These are phyloP conservation scores for Amaranthus palmeri DNA, from an alignment of 148 eudicot species.

Conservation along the genomic window DNA sequence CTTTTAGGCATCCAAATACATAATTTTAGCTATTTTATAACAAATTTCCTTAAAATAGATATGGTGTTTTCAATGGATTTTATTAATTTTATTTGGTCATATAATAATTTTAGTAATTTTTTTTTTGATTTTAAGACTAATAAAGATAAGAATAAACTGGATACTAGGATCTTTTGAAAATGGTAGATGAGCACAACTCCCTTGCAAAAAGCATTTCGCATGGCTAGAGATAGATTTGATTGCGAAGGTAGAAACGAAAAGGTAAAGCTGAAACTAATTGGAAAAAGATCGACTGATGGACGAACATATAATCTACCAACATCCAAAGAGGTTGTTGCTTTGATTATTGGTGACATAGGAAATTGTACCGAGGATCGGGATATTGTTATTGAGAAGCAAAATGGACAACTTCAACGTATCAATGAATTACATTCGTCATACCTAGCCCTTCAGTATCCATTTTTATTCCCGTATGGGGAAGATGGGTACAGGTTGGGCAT, in stretches of 20 bases:
- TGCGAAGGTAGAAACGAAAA: no score
- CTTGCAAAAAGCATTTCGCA: conserved; percentile 1
- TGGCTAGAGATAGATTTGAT: neutral
- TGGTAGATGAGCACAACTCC: neutral
- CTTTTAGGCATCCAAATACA: no score
- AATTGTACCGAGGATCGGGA: neutral
- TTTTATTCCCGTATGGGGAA: conserved; percentile 4
- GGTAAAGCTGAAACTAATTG: neutral
- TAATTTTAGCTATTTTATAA: no score
- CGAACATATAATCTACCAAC: neutral
- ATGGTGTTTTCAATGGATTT: no score
- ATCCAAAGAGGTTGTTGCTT: no score
- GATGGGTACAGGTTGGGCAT: conserved; percentile 1
- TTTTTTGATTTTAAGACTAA: no score
- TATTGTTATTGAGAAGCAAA: conserved; percentile 4
- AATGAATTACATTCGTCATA: neutral
- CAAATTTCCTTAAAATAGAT: no score
- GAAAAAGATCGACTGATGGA: neutral
- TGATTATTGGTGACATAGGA: neutral
- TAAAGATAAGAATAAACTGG: no score
- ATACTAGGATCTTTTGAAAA: no score
- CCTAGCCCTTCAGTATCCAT: conserved; percentile 8
- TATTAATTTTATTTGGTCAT: no score
- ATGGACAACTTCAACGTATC: neutral
- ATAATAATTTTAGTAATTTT: no score